Evolutionary conservation across 78 protist species (phyloP), one percentile per base, ranked within the genome.

Genomic region (Pigoraptor vietnamica): DNA sequence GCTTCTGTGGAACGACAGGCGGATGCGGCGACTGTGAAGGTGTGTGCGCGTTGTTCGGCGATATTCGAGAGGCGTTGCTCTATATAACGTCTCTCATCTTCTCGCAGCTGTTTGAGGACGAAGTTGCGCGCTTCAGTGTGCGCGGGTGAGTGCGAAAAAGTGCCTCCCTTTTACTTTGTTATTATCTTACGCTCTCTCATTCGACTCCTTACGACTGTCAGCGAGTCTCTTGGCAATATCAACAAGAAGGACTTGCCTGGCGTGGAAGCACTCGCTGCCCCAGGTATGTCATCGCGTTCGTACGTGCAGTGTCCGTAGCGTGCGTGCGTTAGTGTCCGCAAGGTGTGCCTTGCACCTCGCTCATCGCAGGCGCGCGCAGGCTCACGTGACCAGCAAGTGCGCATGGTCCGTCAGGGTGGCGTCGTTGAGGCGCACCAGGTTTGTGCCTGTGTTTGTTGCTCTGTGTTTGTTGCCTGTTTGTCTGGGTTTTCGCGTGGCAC

Each of bases 191-290:
- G 32, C 84, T 1, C 9, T 14, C 21, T 2, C 14, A 25, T 25
- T 79, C 14, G 84, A 1, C 10, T n/a, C n/a, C n/a, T n/a, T n/a
- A n/a, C n/a, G 84, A 25, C 40, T 32, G 14, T 56, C 81, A 10
- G 93, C 86, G 40, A 86, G 14, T 9, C n/a, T 81, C 87, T 93
- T 9, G 97, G 97, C 39, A 96, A 91, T 81, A 86, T 96, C 35
- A 91, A 95, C 82, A 14, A 84, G 36, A 84, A 90, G 36, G 90
- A 90, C 23, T 34, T 96, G 29, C 88, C 91, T 34, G 92, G 89
- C 23, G 32, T 10, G 0, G 93, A 87, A 0, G 93, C 94, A 10
- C 89, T 95, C 29, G 6, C 24, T 0, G 9, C 1, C 24, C 96
- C 96, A 0, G 97, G 97, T 14, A 40, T 48, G 67, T 48, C 14